phyloP scores from a whole-genome alignment of 148 eudicot genomes.

The Rhododendron griersonianum region DNA sequence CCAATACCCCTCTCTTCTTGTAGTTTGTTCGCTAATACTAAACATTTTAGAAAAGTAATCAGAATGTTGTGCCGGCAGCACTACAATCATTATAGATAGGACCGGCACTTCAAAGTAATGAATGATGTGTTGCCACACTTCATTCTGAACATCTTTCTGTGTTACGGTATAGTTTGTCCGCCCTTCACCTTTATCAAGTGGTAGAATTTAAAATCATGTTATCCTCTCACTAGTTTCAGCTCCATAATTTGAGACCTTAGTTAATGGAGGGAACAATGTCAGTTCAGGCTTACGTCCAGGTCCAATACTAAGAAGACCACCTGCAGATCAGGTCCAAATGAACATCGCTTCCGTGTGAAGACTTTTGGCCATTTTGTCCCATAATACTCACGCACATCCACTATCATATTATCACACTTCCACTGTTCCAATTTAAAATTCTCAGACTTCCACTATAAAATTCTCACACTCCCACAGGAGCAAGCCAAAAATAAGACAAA shows the following conservation, averaged over 20 bases:
- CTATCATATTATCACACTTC: too few relatives aligned
- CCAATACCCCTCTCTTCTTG: conserved; percentile 22
- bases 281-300: neutral
- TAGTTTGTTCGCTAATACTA: neutral
- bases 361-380: too few relatives aligned
- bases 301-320: too few relatives aligned
- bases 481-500: too few relatives aligned
- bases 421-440: too few relatives aligned
- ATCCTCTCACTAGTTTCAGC: neutral
- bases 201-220: neutral
- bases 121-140: neutral
- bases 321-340: too few relatives aligned
- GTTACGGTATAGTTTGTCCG: neutral
- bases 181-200: neutral
- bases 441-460: too few relatives aligned
- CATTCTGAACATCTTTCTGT: neutral
- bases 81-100: neutral
- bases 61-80: neutral
- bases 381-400: too few relatives aligned
- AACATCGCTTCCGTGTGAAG: too few relatives aligned
- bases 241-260: neutral
- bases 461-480: too few relatives aligned
- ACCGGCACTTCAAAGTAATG: neutral
- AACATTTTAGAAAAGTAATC: neutral
- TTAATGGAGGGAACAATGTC: neutral